Evolutionary conservation across 208 protist genomes (phyloP), one percentile per base, ranked within the genome.

Genomic region (Endotrypanum monterogeii): DNA sequence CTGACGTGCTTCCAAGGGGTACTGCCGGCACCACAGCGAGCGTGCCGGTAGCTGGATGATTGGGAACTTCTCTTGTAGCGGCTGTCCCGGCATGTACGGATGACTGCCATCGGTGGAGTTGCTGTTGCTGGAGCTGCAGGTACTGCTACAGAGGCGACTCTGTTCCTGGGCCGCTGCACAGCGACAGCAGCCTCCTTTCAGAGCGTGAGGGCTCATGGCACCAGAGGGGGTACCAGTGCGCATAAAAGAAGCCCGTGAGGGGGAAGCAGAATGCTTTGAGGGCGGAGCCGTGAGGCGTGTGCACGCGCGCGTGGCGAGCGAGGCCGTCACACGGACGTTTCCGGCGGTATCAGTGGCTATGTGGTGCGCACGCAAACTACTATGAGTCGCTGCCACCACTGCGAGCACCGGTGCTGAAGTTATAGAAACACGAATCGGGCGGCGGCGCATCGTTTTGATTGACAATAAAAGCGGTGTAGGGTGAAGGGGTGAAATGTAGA

Each of bases 21-120:
- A 90, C 73, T 94, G 90, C 67, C 72, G 46, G 51, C 79, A 88
- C 89, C 88, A 94, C 41, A 97, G 82, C n/a, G 88, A 90, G 57
- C 93, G 90, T 23, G 90, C 84, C 0, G 93, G 93, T 0, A 97
- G 85, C 79, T 97, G 93, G 20, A 97, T 84, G 63, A 97, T 94
- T 1, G 90, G 93, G 71, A 88, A 84, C 73, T 6, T 80, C 37
- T 74, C 82, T 58, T 67, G 75, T 39, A 82, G 67, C 3, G 65
- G 44, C 23, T 76, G 50, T 3, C 78, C 73, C 0, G 78, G 52
- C 30, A 72, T 44, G 44, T 80, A 76, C 14, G 76, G 70, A 11
- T 56, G 68, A 16, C 44, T 48, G 48, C 70, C 62, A 18, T 67
- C 61, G 9, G 76, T 63, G 48, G 57, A 70, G 46, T 62, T 71